phyloP scores from a whole-genome alignment of 345 rosid genomes.

The Lepidium sativum region DNA sequence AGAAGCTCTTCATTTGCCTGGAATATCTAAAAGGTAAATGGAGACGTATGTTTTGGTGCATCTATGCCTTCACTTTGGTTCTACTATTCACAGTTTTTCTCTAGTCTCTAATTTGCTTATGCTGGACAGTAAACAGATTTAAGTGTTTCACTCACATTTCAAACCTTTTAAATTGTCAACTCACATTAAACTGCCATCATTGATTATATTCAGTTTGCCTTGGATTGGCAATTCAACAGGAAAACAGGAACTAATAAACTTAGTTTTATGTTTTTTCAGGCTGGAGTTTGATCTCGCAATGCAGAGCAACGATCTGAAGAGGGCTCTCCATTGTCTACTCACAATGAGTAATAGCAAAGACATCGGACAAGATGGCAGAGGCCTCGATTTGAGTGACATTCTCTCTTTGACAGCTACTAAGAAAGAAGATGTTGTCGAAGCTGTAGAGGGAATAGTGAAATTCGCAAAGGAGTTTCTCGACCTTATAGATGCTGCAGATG shows the following conservation, averaged over 20 bases:
- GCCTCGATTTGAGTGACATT: slow-evolving; percentile 79
- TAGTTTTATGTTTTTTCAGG: slow-evolving; percentile 33
- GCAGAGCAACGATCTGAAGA: slow-evolving; percentile 96
- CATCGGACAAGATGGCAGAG: slow-evolving; percentile 70
- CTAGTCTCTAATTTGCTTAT: neutral
- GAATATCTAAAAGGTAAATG: slow-evolving; percentile 88
- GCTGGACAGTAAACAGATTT: neutral
- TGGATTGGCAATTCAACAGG: neutral
- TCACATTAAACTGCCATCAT: neutral
- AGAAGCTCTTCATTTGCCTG: slow-evolving; percentile 99
- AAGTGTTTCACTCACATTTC: neutral
- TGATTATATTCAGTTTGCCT: neutral
- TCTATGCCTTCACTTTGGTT: neutral
- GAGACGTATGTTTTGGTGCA: neutral
- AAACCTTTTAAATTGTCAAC: neutral
- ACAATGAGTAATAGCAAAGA: slow-evolving; percentile 95
- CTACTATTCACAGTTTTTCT: neutral
- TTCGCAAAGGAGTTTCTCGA: slow-evolving; percentile 91
- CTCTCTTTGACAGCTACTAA: slow-evolving; percentile 66
- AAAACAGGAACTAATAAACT: neutral
- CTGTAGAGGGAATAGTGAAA: slow-evolving; percentile 90
- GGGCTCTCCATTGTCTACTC: slow-evolving; percentile 96
- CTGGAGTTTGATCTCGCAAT: slow-evolving; percentile 97
- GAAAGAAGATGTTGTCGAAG: slow-evolving; percentile 89
- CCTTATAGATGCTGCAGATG: slow-evolving; percentile 98